Conservation (phyloP, 2,329 filamentous ascomycete genomes). For the Fusarium sp. region DNA sequence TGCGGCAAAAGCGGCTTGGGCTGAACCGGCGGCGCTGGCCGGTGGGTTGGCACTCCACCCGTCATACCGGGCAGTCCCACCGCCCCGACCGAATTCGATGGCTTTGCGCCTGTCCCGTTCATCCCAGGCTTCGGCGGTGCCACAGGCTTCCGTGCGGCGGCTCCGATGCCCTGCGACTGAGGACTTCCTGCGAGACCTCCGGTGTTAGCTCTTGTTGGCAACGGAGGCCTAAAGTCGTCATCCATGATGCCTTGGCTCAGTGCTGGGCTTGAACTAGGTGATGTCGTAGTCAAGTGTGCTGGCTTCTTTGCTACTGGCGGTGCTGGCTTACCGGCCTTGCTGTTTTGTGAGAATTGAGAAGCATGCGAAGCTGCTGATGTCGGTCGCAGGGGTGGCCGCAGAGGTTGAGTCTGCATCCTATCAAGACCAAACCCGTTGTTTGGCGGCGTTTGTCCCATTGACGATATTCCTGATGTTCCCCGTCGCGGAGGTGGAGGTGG, state of each 20-base stretch:
- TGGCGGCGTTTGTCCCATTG: constrained; percentile 17
- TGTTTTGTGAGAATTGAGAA: constrained; percentile 48
- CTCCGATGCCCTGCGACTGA: constrained; percentile 18
- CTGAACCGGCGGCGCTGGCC: constrained; percentile 34
- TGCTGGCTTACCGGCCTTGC: constrained; percentile 54
- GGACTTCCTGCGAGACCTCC: constrained; percentile 16
- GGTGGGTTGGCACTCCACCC: constrained; percentile 35
- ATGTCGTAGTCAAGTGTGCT: constrained; percentile 58
- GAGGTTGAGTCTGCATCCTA: constrained; percentile 44
- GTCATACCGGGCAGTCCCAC: constrained; percentile 35
- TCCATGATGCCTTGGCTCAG: constrained; percentile 32
- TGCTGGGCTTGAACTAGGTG: constrained; percentile 41
- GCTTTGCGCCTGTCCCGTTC: constrained; percentile 37
- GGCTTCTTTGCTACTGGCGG: constrained; percentile 74
- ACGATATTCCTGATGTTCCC: constrained; percentile 46
- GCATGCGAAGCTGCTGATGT: constrained; percentile 51
- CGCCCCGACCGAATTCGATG: constrained; percentile 25
- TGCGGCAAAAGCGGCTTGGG: constrained; percentile 35
- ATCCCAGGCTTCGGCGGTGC: constrained; percentile 37
- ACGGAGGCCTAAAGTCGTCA: constrained; percentile 42
- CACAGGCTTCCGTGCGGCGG: constrained; percentile 42
- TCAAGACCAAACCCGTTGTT: constrained; percentile 33
- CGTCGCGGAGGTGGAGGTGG: constrained; percentile 59
- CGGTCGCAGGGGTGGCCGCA: constrained; percentile 47
- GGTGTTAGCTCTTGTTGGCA: constrained; percentile 40